A percentile compares a stretch with the other conserved stretches of the same genome.
These are phyloP conservation scores for Cruciata laevipes DNA, from an alignment of 257 asterid species.

Conservation along the genomic window DNA sequence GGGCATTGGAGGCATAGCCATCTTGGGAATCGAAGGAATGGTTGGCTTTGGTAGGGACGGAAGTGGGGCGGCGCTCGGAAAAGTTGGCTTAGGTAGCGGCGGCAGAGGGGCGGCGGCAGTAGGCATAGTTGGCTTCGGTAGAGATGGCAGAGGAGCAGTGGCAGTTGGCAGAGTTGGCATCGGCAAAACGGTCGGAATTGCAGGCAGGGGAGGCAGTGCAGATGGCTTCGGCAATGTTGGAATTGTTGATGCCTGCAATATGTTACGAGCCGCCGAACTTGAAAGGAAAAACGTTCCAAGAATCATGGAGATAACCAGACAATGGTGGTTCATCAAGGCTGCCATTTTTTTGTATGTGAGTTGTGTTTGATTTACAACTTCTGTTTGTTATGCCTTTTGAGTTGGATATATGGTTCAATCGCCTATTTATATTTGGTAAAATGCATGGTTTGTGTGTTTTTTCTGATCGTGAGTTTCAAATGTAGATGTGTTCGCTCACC, in stretches of 20 bases:
- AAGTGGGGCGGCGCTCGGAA: not conserved
- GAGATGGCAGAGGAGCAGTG: not conserved
- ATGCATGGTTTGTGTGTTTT: too few relatives aligned
- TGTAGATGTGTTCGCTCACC: constrained; percentile 16
- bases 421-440: constrained; percentile 5
- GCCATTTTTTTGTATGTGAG: constrained; percentile 2
- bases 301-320: constrained; percentile 7
- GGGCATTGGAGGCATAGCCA: constrained; percentile 10
- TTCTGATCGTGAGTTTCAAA: not conserved
- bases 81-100: constrained; percentile 8
- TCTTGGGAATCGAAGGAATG: constrained; percentile 9
- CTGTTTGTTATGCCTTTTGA: constrained; percentile 3
- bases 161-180: not conserved
- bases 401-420: not conserved
- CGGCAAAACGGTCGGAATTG: not conserved
- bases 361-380: not conserved
- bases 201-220: constrained; percentile 5
- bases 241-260: constrained; percentile 13
- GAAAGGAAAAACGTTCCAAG: constrained; percentile 6
- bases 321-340: not conserved
- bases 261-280: constrained; percentile 13
- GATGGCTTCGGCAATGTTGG: constrained; percentile 7
- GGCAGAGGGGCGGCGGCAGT: constrained; percentile 4
- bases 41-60: constrained; percentile 10
- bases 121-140: not conserved